Base-by-base conservation (phyloP, 2,329 filamentous ascomycete species). In the Cercospora sp. region DNA sequence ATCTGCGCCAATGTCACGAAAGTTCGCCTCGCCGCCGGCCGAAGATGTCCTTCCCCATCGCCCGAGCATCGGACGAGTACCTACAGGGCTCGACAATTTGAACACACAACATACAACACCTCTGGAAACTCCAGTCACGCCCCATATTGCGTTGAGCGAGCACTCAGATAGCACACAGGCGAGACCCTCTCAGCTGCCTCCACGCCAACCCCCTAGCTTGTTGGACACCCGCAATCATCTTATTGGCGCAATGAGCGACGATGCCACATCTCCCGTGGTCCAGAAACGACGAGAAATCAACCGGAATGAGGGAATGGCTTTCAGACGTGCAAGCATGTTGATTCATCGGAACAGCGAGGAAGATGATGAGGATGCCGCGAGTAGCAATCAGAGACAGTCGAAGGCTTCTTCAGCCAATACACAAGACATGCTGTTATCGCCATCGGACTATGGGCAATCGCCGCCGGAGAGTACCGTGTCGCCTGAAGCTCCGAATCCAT, bases 251-350 rank as follows among this genome's bases (percentile, higher is more conserved):
- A 67, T 67, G 12, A 64, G 65, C 8, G 48, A 62, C 30, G 67
- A 60, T 26, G 66, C 70, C 2, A 31, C 62, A 23, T 73, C 74
- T 13, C 73, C 73, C 10, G 71, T 72, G 12, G 67, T 66, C 12
- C 65, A 69, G 45, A 70, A 72, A 64, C 53, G 69, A 26, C 67
- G 75, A 20, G 72, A 75, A 59, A 75, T 77, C 75, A 73, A 70
- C 39, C 65, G 70, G 12, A 74, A 68, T 39, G 76, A 78, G 67
- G 76, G 75, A 48, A 74, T 74, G 73, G 72, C 70, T 8, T 68
- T 78, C 10, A 70, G 76, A n/a, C 69, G 76, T 42, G 75, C 75
- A 3, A 78, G 76, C 61, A 75, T 74, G 45, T 60, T 77, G 69
- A 73, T 71, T 30, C 69, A 74, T n/a, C 65, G 63, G 2, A 70